Evolutionary conservation across 495 filamentous ascomycete genomes (phyloP), one percentile per base, ranked within the genome.

Genomic region (Talaromyces nanjingensis): DNA sequence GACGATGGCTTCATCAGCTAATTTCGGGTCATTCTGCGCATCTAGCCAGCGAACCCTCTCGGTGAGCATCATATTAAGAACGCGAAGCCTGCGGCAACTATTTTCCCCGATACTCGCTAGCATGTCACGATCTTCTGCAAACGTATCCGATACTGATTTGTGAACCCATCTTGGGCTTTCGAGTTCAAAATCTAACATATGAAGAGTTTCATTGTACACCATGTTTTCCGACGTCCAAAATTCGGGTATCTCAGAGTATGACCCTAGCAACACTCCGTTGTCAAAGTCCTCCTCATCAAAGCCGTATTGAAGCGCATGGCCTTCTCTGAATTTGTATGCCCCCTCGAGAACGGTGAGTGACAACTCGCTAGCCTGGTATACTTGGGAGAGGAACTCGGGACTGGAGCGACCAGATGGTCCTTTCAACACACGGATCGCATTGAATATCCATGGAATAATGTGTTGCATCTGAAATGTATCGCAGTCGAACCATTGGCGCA

Each of bases 341-440:
- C 85, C 87, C 65, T 88, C 83, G 29, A 96, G 77, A 0, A 88
- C 84, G 4, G 82, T 81, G 39, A 90, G 78, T 66, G 89, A 86
- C n/a, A 97, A 74, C 55, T 94, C 90, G 67, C 89, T 85, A 0
- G 91, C 92, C 72, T 96, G 89, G 64, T 81, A 81, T n/a, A 90
- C 77, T 20, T 84, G 79, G 65, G 87, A 89, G 16, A 76, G 70
- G 60, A 74, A 66, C 52, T 70, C 74, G 27, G 72, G 69, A 27
- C 73, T 67, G 55, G 72, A 67, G 25, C 69, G 76, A 25, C 70
- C 67, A 14, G 70, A 62, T 18, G 70, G 70, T 9, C 74, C 74
- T 63, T 74, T 76, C 39, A 86, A 76, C 22, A 85, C 79, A 67
- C 89, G 87, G 68, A 96, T 84, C 18, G 87, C 81, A 65, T 90